phyloP scores from a whole-genome alignment of 306 rosid species.

The Prunus campanulata region DNA sequence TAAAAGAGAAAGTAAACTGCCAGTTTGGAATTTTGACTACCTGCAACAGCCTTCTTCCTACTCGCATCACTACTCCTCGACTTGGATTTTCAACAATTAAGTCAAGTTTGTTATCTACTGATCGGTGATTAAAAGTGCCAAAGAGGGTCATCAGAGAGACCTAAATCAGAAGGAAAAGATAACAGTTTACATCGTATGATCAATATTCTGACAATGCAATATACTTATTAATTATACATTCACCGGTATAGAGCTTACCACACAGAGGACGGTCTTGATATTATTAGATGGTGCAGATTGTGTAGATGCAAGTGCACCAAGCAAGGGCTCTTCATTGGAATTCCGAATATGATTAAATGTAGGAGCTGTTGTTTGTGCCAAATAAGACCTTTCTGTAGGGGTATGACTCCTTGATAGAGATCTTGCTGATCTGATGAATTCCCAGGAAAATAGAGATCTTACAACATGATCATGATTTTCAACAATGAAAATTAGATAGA shows the following conservation, averaged over 20 bases:
- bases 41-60: constrained; percentile 77
- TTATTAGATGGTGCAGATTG: constrained; percentile 47
- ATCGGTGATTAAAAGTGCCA: constrained; percentile 43
- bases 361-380: constrained; percentile 51
- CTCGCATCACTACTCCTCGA: constrained; percentile 57
- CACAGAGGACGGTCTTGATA: constrained; percentile 54
- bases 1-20: constrained; percentile 3
- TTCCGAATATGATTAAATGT: constrained; percentile 19
- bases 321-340: constrained; percentile 56
- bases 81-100: constrained; percentile 33
- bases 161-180: constrained; percentile 36
- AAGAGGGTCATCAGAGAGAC: constrained; percentile 57
- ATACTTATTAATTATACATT: background rate
- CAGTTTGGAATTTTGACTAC: constrained; percentile 32
- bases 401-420: constrained; percentile 68
- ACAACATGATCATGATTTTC: background rate
- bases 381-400: constrained; percentile 54
- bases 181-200: constrained; percentile 8
- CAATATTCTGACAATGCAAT: background rate
- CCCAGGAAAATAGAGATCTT: constrained; percentile 3
- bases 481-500: constrained; percentile 3
- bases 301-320: constrained; percentile 38
- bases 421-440: constrained; percentile 74
- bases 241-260: constrained; percentile 44
- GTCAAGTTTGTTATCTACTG: constrained; percentile 31